These are phyloP conservation scores for Erythrobasidium hasegawianum DNA, from an alignment of 1,284 basidiomycete genomes.

Conservation along the genomic window DNA sequence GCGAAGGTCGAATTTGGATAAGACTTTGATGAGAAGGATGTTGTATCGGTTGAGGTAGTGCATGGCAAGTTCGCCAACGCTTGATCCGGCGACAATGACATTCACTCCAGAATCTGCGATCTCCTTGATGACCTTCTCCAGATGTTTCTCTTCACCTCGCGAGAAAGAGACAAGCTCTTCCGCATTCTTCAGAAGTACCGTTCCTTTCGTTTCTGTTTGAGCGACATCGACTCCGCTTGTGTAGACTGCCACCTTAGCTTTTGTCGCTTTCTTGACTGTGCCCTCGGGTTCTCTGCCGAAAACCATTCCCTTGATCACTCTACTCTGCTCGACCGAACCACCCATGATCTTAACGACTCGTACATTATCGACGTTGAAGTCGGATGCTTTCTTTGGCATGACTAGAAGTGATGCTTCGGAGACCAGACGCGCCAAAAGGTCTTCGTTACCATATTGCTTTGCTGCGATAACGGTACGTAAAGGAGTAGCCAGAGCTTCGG, in stretches of 20 bases:
- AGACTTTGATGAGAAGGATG: constrained; percentile 93
- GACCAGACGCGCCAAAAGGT: constrained; percentile 74
- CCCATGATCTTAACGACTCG: constrained; percentile 99
- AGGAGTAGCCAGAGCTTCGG: constrained; percentile 69
- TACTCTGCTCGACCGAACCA: constrained; percentile 73
- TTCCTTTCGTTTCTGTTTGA: constrained; percentile 99
- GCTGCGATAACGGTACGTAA: constrained; percentile 89
- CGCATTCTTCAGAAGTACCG: constrained; percentile 91
- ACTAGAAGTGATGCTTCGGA: constrained; percentile 87
- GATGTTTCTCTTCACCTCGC: constrained; percentile 87
- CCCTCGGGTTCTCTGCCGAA: constrained; percentile 94
- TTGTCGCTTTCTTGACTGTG: constrained; percentile 71
- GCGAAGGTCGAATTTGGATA: constrained; percentile 96
- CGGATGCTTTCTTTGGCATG: constrained; percentile 53
- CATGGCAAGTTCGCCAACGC: constrained; percentile 89
- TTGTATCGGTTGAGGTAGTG: constrained; percentile 93
- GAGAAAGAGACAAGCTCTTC: constrained; percentile 97
- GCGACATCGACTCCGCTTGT: constrained; percentile 87
- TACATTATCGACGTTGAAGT: constrained; percentile 95
- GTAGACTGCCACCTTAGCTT: constrained; percentile 88
- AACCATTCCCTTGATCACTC: constrained; percentile 95
- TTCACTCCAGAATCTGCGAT: constrained; percentile 93
- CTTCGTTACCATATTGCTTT: constrained; percentile 94
- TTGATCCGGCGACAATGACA: constrained; percentile 87
- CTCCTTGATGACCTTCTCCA: constrained; percentile 94